These are phyloP conservation scores for Fusarium sp. DNA, from an alignment of 2,329 filamentous ascomycete species.

Conservation along the genomic window DNA sequence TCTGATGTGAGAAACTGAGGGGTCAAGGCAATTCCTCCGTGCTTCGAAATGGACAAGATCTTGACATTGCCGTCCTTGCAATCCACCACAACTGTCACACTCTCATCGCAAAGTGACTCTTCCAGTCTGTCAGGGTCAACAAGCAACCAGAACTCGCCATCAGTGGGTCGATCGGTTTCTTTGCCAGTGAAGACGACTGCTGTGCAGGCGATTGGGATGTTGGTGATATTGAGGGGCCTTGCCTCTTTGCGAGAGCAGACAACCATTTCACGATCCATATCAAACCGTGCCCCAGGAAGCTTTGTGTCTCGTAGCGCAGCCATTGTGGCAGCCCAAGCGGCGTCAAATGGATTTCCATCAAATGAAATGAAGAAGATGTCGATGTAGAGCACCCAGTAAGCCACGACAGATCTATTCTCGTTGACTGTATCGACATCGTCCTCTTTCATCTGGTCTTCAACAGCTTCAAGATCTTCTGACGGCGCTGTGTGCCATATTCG, in stretches of 20 bases:
- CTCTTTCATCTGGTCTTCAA: constrained; percentile 55
- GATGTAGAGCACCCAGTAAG: constrained; percentile 95
- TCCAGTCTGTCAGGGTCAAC: constrained; percentile 92
- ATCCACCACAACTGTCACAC: constrained; percentile 86
- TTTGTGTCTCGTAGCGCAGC: constrained; percentile 83
- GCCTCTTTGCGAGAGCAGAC: constrained; percentile 75
- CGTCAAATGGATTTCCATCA: constrained; percentile 92
- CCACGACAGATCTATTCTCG: constrained; percentile 70
- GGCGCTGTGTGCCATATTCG: constrained; percentile 75
- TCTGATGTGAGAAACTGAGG: constrained; percentile 73
- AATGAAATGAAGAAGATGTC: constrained; percentile 95
- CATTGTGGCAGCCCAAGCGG: constrained; percentile 85
- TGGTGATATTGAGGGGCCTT: constrained; percentile 68
- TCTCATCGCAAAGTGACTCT: constrained; percentile 85
- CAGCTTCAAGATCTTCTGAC: constrained; percentile 59
- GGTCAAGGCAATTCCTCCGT: constrained; percentile 79
- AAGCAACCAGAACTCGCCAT: constrained; percentile 77
- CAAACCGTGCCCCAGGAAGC: constrained; percentile 84
- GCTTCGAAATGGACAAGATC: constrained; percentile 83
- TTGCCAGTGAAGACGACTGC: constrained; percentile 81
- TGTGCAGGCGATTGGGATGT: constrained; percentile 80
- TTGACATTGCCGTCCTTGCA: constrained; percentile 63
- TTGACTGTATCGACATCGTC: constrained; percentile 51
- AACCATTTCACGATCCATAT: constrained; percentile 81
- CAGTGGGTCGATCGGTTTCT: constrained; percentile 60